Evolutionary conservation across 768 basidiomycete species (phyloP).

Genomic region (Kondoa malvinella): DNA sequence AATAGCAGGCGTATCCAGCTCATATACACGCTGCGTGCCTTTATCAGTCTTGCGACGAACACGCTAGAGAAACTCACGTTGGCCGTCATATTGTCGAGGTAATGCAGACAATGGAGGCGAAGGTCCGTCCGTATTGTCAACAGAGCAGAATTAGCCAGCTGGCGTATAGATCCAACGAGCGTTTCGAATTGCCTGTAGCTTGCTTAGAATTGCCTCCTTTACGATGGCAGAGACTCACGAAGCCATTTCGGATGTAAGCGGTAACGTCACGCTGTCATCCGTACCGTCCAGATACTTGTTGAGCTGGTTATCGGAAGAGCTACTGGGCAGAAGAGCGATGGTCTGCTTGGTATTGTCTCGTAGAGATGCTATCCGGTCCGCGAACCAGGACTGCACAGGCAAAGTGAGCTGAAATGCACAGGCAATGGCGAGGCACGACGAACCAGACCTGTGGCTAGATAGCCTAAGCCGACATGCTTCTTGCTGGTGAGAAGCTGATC

Average conservation of each 20-base stretch:
- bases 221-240: constrained; percentile 41
- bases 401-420: background rate
- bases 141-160: constrained; percentile 68
- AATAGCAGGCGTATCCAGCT: constrained; percentile 59
- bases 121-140: constrained; percentile 76
- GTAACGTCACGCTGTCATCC: constrained; percentile 39
- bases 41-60: background rate
- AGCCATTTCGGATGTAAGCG: constrained; percentile 73
- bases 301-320: background rate
- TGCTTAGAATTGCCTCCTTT: constrained; percentile 7
- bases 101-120: constrained; percentile 64
- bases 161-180: constrained; percentile 72
- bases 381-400: constrained; percentile 12
- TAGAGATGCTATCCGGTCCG: background rate
- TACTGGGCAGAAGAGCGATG: background rate
- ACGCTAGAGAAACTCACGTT: constrained; percentile 38
- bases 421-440: constrained; percentile 29
- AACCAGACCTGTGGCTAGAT: constrained; percentile 72
- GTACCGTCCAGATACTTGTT: background rate
- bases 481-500: constrained; percentile 57
- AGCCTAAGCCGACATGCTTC: constrained; percentile 57
- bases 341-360: background rate
- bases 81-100: constrained; percentile 60
- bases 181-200: constrained; percentile 88
- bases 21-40: constrained; percentile 56